Evolutionary conservation across 2,329 filamentous ascomycete species (phyloP), one percentile per base, ranked within the genome.

Genomic region (Colletotrichum plurivorum): DNA sequence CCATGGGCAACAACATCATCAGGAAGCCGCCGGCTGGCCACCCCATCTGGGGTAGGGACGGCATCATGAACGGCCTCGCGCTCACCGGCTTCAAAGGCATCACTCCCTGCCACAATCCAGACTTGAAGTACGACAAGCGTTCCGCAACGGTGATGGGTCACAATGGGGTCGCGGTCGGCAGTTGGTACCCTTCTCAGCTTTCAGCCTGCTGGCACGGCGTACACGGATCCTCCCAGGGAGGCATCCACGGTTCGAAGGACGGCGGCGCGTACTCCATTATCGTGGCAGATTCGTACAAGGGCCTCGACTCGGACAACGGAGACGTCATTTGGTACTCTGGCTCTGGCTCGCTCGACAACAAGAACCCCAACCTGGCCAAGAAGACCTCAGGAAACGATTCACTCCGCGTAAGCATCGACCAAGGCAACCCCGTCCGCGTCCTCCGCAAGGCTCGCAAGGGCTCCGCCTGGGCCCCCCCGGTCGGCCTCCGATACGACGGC

Each of bases 111-210:
- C 57, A 73, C 22, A 71, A 78, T 64, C 72, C 67, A 1, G 8
- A 54, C 1, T 74, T 61, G 43, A 5, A 20, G 0, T 0, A 67
- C 51, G 13, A 63, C 9, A 69, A 73, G 48, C 70, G 61, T 1
- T 12, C 55, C 2, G 71, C 73, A 9, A 64, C 73, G 5, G 66
- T 74, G 0, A 70, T 27, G 18, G 69, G 77, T 15, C 69, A 81
- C 70, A 84, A 83, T 71, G 75, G 75, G 5, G 72, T 82, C 2
- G 13, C 3, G 0, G 73, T 78, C 3, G 81, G 82, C 9, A 73
- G 84, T 36, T 90, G 88, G 88, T 90, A 83, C 82, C 86, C 88
- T 0, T 79, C 80, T 0, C 87, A 88, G 69, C 76, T 86, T 0
- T 83, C 80, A 10, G 82, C 85, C 0, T 74, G 88, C 0, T 83